These are phyloP conservation scores for Pseudogymnoascus sp. DNA, from an alignment of 2,329 filamentous ascomycete genomes.

Conservation along the genomic window DNA sequence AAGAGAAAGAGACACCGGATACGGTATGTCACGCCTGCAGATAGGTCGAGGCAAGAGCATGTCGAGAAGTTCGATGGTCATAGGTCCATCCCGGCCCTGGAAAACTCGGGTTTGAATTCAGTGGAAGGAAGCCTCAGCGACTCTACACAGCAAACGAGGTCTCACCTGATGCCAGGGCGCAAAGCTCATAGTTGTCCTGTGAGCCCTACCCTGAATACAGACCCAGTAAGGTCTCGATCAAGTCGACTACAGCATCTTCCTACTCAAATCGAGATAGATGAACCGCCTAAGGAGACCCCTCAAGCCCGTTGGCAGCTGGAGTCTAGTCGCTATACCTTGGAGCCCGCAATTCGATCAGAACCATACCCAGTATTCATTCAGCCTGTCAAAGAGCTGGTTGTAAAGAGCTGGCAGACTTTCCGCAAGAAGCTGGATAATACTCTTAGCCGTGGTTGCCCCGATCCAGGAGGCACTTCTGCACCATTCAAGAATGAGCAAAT, in stretches of 20 bases:
- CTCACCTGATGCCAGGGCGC: background rate
- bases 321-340: slow-evolving; percentile 13
- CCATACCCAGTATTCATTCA: slow-evolving; percentile 25
- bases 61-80: background rate
- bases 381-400: slow-evolving; percentile 24
- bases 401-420: slow-evolving; percentile 23
- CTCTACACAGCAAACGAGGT: background rate
- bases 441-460: slow-evolving; percentile 12
- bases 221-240: background rate
- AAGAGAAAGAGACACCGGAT: background rate
- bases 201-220: background rate
- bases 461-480: background rate
- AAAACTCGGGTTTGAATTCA: background rate
- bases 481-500: background rate
- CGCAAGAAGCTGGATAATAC: slow-evolving; percentile 21
- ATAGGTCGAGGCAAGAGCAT: background rate
- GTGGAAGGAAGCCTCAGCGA: background rate
- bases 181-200: background rate
- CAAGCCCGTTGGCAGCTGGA: slow-evolving; percentile 7
- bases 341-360: slow-evolving; percentile 22
- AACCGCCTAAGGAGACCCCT: slow-evolving; percentile 11
- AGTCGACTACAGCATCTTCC: slow-evolving; percentile 10
- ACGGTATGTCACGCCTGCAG: background rate
- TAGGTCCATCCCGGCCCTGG: background rate
- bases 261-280: slow-evolving; percentile 9